These are phyloP conservation scores for Blastobotrys peoriensis DNA, from an alignment of 805 yeast species.

Conservation along the genomic window DNA sequence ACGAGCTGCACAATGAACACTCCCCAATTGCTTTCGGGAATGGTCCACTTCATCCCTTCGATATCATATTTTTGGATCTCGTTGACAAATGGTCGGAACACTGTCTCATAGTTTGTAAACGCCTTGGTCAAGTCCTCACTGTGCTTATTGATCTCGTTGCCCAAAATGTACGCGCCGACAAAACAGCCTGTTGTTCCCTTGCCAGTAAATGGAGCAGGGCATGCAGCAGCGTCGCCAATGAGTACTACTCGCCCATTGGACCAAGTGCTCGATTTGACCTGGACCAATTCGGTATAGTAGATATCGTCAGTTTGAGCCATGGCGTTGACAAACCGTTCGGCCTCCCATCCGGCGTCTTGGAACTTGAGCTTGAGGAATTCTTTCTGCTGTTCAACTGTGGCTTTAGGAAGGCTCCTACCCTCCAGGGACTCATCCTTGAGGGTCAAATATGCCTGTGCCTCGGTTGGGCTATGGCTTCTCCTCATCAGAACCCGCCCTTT, in stretches of 20 bases:
- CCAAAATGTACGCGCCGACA: constrained; percentile 1
- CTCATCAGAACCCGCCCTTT: too few species aligned
- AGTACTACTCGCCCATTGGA: constrained; percentile 1
- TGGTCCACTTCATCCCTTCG: neutral
- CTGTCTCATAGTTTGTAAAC: neutral
- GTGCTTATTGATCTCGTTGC: neutral
- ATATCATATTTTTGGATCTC: neutral
- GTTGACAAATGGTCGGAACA: neutral
- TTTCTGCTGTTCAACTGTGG: too few species aligned
- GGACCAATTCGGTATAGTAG: neutral
- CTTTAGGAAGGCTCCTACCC: too few species aligned
- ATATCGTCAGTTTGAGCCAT: neutral
- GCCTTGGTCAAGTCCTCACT: neutral
- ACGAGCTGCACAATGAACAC: neutral
- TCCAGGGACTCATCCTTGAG: too few species aligned
- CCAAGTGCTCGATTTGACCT: neutral
- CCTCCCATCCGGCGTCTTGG: too few species aligned
- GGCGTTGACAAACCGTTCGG: neutral
- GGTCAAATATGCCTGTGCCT: too few species aligned
- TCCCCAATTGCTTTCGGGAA: neutral
- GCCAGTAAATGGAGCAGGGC: neutral
- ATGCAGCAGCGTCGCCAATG: neutral
- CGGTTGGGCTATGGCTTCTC: too few species aligned
- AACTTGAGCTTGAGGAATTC: too few species aligned
- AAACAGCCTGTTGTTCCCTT: neutral